phyloP scores from a whole-genome alignment of 257 asterid genomes.

The Catharanthus roseus region DNA sequence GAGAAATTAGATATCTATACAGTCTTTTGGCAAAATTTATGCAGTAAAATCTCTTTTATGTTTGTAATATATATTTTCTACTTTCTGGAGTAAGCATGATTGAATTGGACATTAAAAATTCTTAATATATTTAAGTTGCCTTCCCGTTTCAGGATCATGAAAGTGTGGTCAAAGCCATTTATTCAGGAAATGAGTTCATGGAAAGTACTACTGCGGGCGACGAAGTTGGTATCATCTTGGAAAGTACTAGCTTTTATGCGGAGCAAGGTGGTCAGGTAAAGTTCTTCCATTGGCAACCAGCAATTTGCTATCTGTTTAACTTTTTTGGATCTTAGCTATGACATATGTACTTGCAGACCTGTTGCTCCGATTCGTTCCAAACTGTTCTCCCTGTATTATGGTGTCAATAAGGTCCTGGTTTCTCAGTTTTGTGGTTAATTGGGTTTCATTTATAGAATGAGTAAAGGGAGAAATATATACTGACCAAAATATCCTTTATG shows the following conservation, averaged over 20 bases:
- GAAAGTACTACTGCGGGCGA: slow-evolving; percentile 57
- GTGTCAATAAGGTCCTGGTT: too few species aligned
- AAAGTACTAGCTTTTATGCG: slow-evolving; percentile 85
- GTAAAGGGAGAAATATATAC: too few species aligned
- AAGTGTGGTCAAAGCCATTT: slow-evolving; percentile 80
- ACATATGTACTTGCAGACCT: neutral
- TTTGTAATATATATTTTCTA: neutral
- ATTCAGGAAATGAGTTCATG: slow-evolving; percentile 69
- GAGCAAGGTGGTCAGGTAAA: slow-evolving; percentile 99
- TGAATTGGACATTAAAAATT: neutral
- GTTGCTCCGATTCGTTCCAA: too few species aligned
- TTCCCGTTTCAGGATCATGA: slow-evolving; percentile 57
- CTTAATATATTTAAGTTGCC: slow-evolving; percentile 8
- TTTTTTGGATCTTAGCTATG: neutral
- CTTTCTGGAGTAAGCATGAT: neutral
- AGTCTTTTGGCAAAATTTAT: neutral
- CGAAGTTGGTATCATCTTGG: slow-evolving; percentile 83
- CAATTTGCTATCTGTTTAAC: neutral
- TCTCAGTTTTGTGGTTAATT: too few species aligned
- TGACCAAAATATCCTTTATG: too few species aligned
- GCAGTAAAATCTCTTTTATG: neutral
- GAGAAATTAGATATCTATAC: neutral
- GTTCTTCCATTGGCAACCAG: slow-evolving; percentile 5
- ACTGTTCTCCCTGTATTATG: too few species aligned
- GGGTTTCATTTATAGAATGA: too few species aligned